These are phyloP conservation scores for Penicillium sp. DNA, from an alignment of 2,329 filamentous ascomycete species.

Conservation along the genomic window DNA sequence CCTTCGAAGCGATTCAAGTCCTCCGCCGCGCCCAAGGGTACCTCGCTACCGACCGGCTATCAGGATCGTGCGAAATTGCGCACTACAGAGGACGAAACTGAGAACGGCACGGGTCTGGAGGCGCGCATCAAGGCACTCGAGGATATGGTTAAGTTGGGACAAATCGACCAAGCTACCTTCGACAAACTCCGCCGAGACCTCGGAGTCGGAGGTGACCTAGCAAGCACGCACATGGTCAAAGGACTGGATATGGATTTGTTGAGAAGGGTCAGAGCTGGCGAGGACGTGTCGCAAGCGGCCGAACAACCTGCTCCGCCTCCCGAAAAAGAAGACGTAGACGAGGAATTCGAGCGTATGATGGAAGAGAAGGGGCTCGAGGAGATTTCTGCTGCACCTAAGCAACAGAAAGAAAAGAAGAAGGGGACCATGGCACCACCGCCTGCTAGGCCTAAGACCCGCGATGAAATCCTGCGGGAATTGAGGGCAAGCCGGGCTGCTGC, in stretches of 20 bases:
- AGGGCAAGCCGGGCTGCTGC: slow-evolving; percentile 51
- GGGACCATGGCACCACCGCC: slow-evolving; percentile 48
- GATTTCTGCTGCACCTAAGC: slow-evolving; percentile 29
- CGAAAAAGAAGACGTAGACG: slow-evolving; percentile 56
- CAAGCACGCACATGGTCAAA: slow-evolving; percentile 83
- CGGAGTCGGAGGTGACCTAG: slow-evolving; percentile 71
- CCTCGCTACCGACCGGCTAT: slow-evolving; percentile 75
- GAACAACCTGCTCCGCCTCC: slow-evolving; percentile 25
- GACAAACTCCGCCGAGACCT: slow-evolving; percentile 72
- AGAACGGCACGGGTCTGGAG: slow-evolving; percentile 54
- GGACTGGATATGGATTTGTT: slow-evolving; percentile 80
- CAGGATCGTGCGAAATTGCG: slow-evolving; percentile 73
- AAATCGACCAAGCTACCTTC: slow-evolving; percentile 78
- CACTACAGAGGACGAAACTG: slow-evolving; percentile 53
- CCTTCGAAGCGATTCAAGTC: slow-evolving; percentile 72
- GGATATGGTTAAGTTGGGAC: slow-evolving; percentile 74
- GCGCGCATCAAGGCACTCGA: slow-evolving; percentile 74
- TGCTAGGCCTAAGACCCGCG: slow-evolving; percentile 52
- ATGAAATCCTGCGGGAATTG: slow-evolving; percentile 59
- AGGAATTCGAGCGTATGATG: slow-evolving; percentile 51
- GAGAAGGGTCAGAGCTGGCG: slow-evolving; percentile 44
- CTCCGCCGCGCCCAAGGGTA: slow-evolving; percentile 73
- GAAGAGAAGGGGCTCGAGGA: slow-evolving; percentile 38
- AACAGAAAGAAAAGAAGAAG: slow-evolving; percentile 47
- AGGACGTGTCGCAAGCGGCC: slow-evolving; percentile 50